Evolutionary conservation across 352 stramenopile genomes (phyloP).

Genomic region (Globisporangium echinulatum): DNA sequence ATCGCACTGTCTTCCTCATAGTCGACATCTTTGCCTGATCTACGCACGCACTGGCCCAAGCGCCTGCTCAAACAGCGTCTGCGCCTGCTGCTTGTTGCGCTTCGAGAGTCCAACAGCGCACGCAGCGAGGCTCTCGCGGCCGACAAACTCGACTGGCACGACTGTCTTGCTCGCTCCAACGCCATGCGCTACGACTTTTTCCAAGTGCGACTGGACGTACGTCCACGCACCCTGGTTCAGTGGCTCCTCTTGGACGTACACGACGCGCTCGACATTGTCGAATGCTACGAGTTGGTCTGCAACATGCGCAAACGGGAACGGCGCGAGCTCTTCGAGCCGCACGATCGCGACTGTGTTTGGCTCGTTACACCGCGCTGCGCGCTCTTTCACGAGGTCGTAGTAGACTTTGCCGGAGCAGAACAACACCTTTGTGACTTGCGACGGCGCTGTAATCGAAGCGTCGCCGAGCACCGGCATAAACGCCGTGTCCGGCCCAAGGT

Average conservation of each 20-base stretch:
- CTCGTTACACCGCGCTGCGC: conserved; percentile 33
- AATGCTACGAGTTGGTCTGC: conserved; percentile 48
- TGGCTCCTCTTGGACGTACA: conserved; percentile 81
- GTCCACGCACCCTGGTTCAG: conserved; percentile 77
- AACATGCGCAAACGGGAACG: conserved; percentile 77
- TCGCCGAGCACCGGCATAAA: conserved; percentile 74
- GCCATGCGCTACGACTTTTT: conserved; percentile 41
- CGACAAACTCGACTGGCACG: conserved; percentile 58
- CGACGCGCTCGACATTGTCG: conserved; percentile 54
- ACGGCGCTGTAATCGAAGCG: conserved; percentile 30
- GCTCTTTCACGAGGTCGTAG: conserved; percentile 76
- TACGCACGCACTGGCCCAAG: conserved; percentile 28
- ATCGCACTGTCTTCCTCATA: background rate
- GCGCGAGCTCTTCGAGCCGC: conserved; percentile 76
- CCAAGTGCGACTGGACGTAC: conserved; percentile 61
- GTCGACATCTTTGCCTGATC: conserved; percentile 5
- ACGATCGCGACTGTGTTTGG: conserved; percentile 57
- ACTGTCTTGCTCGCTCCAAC: conserved; percentile 23
- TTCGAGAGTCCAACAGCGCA: conserved; percentile 72
- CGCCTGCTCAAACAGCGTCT: conserved; percentile 58
- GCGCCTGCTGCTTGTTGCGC: conserved; percentile 50
- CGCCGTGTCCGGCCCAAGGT: conserved; percentile 43
- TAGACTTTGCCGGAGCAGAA: conserved; percentile 85
- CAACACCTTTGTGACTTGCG: conserved; percentile 59
- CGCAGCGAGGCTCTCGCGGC: conserved; percentile 61